Conservation (phyloP, 352 stramenopile genomes). For the Phytopythium cucurbitacearum region DNA sequence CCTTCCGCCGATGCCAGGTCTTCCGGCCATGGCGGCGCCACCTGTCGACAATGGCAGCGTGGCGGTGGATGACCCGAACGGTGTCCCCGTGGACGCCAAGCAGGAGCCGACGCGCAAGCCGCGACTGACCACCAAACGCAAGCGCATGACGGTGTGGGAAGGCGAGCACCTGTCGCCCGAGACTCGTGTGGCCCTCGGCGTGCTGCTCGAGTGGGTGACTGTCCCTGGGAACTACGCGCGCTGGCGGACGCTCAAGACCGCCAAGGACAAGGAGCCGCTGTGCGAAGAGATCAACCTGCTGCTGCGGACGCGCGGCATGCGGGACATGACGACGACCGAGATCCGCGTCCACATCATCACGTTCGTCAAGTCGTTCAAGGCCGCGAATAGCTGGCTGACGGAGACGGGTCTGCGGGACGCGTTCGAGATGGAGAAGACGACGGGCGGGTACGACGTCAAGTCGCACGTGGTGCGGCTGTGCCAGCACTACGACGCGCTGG, state of each 20-base stretch:
- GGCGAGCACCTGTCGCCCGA: constrained; percentile 11
- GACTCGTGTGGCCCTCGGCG: constrained; percentile 9
- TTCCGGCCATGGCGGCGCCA: background rate
- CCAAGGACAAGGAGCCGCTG: constrained; percentile 22
- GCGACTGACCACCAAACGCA: constrained; percentile 9
- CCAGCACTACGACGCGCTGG: constrained; percentile 32
- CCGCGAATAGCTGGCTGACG: constrained; percentile 25
- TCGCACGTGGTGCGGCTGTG: constrained; percentile 33
- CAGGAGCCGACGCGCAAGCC: background rate
- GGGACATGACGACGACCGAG: constrained; percentile 16
- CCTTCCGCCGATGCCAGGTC: background rate
- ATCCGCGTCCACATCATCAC: constrained; percentile 20
- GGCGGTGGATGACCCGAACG: background rate
- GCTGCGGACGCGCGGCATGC: constrained; percentile 21
- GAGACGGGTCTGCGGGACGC: constrained; percentile 21
- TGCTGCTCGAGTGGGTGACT: constrained; percentile 34
- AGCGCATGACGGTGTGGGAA: constrained; percentile 9
- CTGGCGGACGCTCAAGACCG: constrained; percentile 20
- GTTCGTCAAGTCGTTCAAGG: constrained; percentile 33
- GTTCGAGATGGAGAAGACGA: constrained; percentile 17
- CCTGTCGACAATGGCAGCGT: background rate
- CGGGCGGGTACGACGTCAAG: constrained; percentile 19
- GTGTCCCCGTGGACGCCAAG: background rate
- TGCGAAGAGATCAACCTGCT: constrained; percentile 33
- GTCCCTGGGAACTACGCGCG: constrained; percentile 32